Percentiles rank a stretch among this genome's conserved stretches.
Conservation (phyloP, 2,329 filamentous ascomycete genomes). For the Xylariales sp. region DNA sequence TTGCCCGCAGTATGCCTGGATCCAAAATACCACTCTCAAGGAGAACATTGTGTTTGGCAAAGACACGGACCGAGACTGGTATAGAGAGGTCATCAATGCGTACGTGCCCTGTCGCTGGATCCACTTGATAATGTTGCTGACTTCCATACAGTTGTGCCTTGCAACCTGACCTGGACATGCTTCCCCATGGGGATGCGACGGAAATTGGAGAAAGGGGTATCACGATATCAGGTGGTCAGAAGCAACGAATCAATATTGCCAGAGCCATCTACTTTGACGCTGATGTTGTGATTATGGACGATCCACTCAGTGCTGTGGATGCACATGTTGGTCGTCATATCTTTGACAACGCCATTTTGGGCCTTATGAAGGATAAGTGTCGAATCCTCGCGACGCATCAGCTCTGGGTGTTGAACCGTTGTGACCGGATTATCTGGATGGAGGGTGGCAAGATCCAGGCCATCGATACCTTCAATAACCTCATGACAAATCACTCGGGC, state of each 20-base stretch:
- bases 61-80: slow-evolving; percentile 70
- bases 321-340: slow-evolving; percentile 70
- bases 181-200: slow-evolving; percentile 83
- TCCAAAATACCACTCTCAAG: slow-evolving; percentile 82
- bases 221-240: slow-evolving; percentile 91
- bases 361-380: slow-evolving; percentile 82
- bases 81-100: slow-evolving; percentile 76
- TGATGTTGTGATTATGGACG: slow-evolving; percentile 65
- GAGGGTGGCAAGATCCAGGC: slow-evolving; percentile 79
- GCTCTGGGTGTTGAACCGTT: slow-evolving; percentile 84
- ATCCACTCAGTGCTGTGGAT: slow-evolving; percentile 64
- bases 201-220: slow-evolving; percentile 96
- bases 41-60: slow-evolving; percentile 93
- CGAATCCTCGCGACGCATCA: slow-evolving; percentile 92
- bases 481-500: slow-evolving; percentile 72
- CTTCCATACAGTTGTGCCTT: slow-evolving; percentile 64
- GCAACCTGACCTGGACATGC: slow-evolving; percentile 80
- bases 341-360: slow-evolving; percentile 91
- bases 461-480: slow-evolving; percentile 81
- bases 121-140: too few relatives aligned
- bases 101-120: too few relatives aligned
- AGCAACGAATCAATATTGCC: slow-evolving; percentile 91
- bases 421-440: slow-evolving; percentile 91
- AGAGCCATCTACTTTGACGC: slow-evolving; percentile 69
- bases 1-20: slow-evolving; percentile 96